Conservation (phyloP, 2,329 filamentous ascomycete genomes). For the Botrytis deweyae region DNA sequence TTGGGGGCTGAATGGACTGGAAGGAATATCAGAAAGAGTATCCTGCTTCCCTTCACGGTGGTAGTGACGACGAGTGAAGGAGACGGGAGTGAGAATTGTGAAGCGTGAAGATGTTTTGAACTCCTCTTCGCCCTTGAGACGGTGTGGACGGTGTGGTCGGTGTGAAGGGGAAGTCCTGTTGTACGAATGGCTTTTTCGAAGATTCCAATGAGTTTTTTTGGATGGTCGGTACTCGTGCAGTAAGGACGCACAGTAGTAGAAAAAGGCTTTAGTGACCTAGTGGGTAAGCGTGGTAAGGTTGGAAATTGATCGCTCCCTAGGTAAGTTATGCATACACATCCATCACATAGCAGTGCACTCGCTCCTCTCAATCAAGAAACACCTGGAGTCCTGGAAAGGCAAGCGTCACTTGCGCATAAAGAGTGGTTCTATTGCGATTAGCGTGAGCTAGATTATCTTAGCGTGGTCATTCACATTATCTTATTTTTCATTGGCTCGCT, state of each 20-base stretch:
- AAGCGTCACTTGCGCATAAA: constrained; percentile 14
- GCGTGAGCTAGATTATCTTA: neutral
- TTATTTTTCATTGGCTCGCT: constrained; percentile 6
- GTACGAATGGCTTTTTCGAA: neutral
- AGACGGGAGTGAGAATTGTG: neutral
- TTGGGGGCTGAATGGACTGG: neutral
- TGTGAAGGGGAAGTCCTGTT: neutral
- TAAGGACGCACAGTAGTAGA: neutral
- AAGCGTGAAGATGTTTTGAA: neutral
- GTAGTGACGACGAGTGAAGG: neutral
- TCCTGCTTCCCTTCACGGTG: neutral
- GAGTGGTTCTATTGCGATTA: constrained; percentile 1
- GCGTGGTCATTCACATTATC: constrained; percentile 20
- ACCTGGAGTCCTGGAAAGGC: neutral
- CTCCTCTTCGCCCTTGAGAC: neutral
- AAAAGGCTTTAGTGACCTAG: neutral
- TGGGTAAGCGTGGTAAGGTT: neutral
- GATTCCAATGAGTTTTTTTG: neutral
- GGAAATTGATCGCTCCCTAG: constrained; percentile 5
- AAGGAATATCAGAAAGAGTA: neutral
- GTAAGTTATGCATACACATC: neutral
- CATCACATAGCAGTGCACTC: neutral
- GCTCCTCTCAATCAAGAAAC: neutral
- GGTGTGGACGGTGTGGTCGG: constrained; percentile 1
- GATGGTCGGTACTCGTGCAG: neutral